phyloP scores from a whole-genome alignment of 139 green algal species.

The Picochlorum sp. region DNA sequence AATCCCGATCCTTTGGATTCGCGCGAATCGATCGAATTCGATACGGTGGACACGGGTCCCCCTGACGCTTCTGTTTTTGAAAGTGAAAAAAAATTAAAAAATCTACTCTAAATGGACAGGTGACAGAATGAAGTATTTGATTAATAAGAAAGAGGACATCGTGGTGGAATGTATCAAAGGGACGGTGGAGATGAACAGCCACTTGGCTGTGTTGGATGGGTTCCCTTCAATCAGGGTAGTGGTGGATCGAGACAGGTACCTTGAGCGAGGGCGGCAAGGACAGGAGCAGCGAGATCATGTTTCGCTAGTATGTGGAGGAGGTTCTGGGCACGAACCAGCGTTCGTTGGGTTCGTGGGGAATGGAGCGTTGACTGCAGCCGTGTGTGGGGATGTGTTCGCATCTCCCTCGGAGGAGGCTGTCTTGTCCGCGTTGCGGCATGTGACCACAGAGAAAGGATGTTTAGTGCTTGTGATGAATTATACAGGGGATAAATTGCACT shows the following conservation, averaged over 20 bases:
- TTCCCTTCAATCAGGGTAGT: conserved; percentile 43
- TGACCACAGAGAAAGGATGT: conserved; percentile 40
- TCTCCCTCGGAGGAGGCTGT: conserved; percentile 63
- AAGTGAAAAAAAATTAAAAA: too few species aligned
- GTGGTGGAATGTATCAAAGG: conserved; percentile 39
- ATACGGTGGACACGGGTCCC: too few species aligned
- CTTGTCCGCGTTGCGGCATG: conserved; percentile 61
- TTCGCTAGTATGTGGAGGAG: conserved; percentile 38
- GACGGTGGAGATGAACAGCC: conserved; percentile 1
- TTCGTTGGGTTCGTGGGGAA: conserved; percentile 68
- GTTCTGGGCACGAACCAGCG: conserved; percentile 78
- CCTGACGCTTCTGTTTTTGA: too few species aligned
- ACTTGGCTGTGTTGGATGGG: conserved; percentile 35
- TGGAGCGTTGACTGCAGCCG: conserved; percentile 78
- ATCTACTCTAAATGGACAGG: too few species aligned
- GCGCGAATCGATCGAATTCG: too few species aligned
- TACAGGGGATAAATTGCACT: conserved; percentile 86
- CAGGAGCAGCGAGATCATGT: conserved; percentile 6
- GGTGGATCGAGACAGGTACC: conserved; percentile 5
- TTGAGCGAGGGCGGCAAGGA: too few species aligned
- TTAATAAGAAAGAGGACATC: background rate
- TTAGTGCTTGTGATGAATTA: conserved; percentile 85
- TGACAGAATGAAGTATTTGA: too few species aligned
- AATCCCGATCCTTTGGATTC: too few species aligned
- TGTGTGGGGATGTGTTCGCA: conserved; percentile 84